phyloP scores from a whole-genome alignment of 2,329 filamentous ascomycete genomes.

The Pseudofabraea citricarpa region DNA sequence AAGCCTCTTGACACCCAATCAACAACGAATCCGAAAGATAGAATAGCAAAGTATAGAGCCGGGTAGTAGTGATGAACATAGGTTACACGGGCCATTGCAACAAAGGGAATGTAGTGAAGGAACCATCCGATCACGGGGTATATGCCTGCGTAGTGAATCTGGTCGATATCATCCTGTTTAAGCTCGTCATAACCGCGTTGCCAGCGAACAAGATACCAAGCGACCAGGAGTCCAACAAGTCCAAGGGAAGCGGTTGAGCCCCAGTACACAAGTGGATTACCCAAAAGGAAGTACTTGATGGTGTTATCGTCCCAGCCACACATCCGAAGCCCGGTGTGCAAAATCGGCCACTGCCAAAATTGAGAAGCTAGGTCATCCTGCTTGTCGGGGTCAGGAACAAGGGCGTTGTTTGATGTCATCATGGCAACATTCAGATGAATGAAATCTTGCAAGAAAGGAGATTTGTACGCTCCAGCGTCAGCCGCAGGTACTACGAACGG shows the following conservation, averaged over 20 bases:
- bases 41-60: slow-evolving; percentile 93
- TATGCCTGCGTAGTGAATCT: slow-evolving; percentile 88
- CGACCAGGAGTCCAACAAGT: slow-evolving; percentile 64
- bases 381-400: slow-evolving; percentile 97
- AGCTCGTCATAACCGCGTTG: slow-evolving; percentile 91
- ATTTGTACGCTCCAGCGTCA: slow-evolving; percentile 89
- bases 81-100: slow-evolving; percentile 96
- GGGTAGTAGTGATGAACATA: slow-evolving; percentile 99
- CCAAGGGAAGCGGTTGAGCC: slow-evolving; percentile 77
- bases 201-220: slow-evolving; percentile 90
- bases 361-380: slow-evolving; percentile 95
- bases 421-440: slow-evolving; percentile 97
- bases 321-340: slow-evolving; percentile 95
- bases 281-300: slow-evolving; percentile 97
- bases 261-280: slow-evolving; percentile 97
- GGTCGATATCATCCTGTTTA: slow-evolving; percentile 74
- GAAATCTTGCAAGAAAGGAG: slow-evolving; percentile 96
- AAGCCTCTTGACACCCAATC: slow-evolving; percentile 76
- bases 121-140: slow-evolving; percentile 95
- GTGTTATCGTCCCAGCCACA: slow-evolving; percentile 95
- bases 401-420: slow-evolving; percentile 99
- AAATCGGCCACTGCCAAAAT: slow-evolving; percentile 98
- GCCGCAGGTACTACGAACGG: slow-evolving; percentile 67
- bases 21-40: slow-evolving; percentile 79
- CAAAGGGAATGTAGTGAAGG: slow-evolving; percentile 91